Evolutionary conservation across 2,329 filamentous ascomycete species (phyloP).

Genomic region (Fusarium azukiicola): DNA sequence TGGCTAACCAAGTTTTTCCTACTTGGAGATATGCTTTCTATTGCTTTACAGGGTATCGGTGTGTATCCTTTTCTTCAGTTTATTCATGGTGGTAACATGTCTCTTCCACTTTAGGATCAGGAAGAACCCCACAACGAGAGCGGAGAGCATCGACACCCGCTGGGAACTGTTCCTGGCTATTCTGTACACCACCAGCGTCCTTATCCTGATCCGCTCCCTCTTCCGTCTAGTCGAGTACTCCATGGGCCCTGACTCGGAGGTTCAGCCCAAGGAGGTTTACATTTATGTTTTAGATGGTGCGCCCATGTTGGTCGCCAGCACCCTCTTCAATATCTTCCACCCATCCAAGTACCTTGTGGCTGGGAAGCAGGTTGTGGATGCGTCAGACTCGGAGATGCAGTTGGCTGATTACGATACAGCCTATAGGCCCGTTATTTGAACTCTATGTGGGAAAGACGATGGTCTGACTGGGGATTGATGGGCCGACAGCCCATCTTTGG

Average conservation of each 20-base stretch:
- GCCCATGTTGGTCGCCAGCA: conserved; percentile 50
- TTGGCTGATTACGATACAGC: not conserved
- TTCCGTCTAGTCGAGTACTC: conserved; percentile 65
- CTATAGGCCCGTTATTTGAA: not conserved
- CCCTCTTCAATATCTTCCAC: conserved; percentile 13
- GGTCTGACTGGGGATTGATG: not conserved
- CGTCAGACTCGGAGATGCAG: not conserved
- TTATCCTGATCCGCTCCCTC: conserved; percentile 63
- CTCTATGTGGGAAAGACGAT: not conserved
- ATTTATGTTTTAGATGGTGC: conserved; percentile 59
- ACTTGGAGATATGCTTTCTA: conserved; percentile 68
- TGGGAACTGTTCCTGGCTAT: conserved; percentile 52
- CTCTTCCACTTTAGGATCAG: conserved; percentile 37
- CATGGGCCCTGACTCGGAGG: conserved; percentile 53
- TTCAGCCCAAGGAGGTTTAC: conserved; percentile 55
- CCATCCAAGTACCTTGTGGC: not conserved
- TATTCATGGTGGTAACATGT: conserved; percentile 69
- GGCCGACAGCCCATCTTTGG: not conserved
- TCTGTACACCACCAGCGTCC: conserved; percentile 40
- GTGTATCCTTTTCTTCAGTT: conserved; percentile 64
- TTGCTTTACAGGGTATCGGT: conserved; percentile 53
- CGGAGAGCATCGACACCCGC: not conserved
- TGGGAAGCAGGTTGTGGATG: not conserved
- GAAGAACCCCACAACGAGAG: not conserved
- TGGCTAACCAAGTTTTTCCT: conserved; percentile 73